Evolutionary conservation across 2,329 filamentous ascomycete species (phyloP).

Genomic region (Magnaporthiopsis poae): DNA sequence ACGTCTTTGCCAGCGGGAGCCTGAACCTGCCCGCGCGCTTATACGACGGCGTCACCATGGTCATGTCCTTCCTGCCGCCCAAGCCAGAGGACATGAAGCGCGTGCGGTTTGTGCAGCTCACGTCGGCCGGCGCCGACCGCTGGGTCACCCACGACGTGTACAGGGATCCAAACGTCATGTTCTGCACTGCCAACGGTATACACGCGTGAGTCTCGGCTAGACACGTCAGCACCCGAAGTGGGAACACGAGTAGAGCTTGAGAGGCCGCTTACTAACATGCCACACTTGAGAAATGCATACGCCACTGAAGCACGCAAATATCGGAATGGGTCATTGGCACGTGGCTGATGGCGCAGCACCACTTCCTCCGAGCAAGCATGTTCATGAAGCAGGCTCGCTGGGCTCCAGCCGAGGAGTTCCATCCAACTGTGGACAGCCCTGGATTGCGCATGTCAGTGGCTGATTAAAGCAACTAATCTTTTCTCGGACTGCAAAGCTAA

Average conservation of each 20-base stretch:
- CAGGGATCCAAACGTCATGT: conserved; percentile 24
- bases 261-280: neutral
- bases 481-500: neutral
- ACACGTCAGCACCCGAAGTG: no score
- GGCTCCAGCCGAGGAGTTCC: conserved; percentile 31
- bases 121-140: conserved; percentile 32
- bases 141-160: conserved; percentile 29
- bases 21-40: conserved; percentile 18
- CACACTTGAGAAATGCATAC: neutral
- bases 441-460: conserved; percentile 37
- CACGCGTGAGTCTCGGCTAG: conserved; percentile 26
- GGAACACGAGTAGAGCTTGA: neutral
- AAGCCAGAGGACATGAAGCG: conserved; percentile 22
- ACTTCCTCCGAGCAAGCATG: conserved; percentile 27
- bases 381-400: conserved; percentile 36
- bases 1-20: conserved; percentile 2
- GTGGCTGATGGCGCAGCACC: conserved; percentile 39
- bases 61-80: conserved; percentile 25
- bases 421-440: conserved; percentile 32
- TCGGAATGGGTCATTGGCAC: conserved; percentile 47
- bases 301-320: conserved; percentile 38
- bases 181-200: conserved; percentile 32
- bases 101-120: conserved; percentile 35
- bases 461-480: neutral
- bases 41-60: conserved; percentile 32